Base-by-base conservation (phyloP, 2,329 filamentous ascomycete genomes). In the Rhynchosporium secalis region DNA sequence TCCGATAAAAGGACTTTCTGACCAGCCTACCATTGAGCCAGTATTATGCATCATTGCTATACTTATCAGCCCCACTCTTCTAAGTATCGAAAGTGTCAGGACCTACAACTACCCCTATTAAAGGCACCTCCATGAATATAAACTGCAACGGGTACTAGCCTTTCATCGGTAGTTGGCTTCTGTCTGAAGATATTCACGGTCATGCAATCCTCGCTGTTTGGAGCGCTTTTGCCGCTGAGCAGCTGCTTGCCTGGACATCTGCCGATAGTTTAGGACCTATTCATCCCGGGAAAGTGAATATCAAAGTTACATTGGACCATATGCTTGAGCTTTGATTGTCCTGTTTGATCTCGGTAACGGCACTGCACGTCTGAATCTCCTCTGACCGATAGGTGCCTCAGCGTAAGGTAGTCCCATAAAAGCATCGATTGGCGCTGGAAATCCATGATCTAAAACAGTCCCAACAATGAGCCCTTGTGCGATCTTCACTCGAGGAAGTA, bases 81-180 rank as follows among this genome's bases (percentile, higher is more conserved):
- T 66, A 66, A 78, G 45, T n/a, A 12, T 43, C 41, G 68, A 88
- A 79, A 26, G n/a, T 9, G 31, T 29, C 36, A 51, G 12, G 61
- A 63, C 64, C 58, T 56, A 66, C 68, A 63, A 33, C 61, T 65
- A 15, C 68, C 69, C 6, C 68, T 62, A 76, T 86, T 81, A 76
- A 87, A 88, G 5, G 78, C 83, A 2, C 86, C 86, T 47, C 85
- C 85, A 70, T 88, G 85, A 36, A 88, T 76, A 69, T 86, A 88
- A 1, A 87, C 72, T 6, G 83, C 75, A 20, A 85, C 81, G 4
- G 83, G 79, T 29, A 80, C 64, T 61, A 61, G 66, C 49, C 58
- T 56, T 13, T 52, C 60, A 68, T 72, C 57, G 65, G 71, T 41
- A 62, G 69, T 36, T 70, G 49, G 20, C 65, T 68, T 56, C 69